Evolutionary conservation across 164 flowering plant genomes (phyloP), one percentile per base, ranked within the genome.

Genomic region (Piper betle): DNA sequence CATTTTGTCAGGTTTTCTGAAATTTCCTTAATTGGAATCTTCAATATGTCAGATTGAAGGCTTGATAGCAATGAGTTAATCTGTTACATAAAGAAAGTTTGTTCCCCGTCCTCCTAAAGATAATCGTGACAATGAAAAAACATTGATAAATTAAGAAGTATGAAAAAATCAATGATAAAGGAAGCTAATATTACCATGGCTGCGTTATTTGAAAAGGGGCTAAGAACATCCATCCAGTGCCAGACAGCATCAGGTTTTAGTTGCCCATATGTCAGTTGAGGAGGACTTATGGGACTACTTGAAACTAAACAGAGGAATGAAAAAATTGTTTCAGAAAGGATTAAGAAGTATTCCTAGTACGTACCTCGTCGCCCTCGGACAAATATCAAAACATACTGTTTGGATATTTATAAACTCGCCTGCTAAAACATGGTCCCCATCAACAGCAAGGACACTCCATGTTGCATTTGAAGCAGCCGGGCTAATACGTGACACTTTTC

Each of bases 211-310:
- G 69, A 70, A 40, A 76, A 66, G 41, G 91, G 93, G 68, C 82
- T 81, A 53, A 81, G 72, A 43, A 91, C 72, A 76, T 82, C 82
- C 50, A 66, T 67, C 99, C 99, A 94, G 72, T 60, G 71, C 99
- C 97, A 94, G 48, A 71, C 46, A 68, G 62, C 57, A 68, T 61
- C 61, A 25, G 71, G 73, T 20, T 60, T 55, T 58, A 77, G 74
- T 63, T 3, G 59, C 16, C 96, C 99, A 69, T 88, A 90, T 72
- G 79, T 83, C 70, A 91, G 68, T 74, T 81, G 70, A 68, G 93
- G 97, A 69, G 84, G 74, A 65, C 81, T 82, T 60, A 86, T 69
- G 55, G 84, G 93, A 69, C 91, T 94, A 79, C 97, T 91, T 69
- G 80, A 81, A 50, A 81, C 99, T 94, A 70, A 67, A 66, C n/a